Base-by-base conservation (phyloP, 345 rosid genomes). In the Eucalyptus coolabah region DNA sequence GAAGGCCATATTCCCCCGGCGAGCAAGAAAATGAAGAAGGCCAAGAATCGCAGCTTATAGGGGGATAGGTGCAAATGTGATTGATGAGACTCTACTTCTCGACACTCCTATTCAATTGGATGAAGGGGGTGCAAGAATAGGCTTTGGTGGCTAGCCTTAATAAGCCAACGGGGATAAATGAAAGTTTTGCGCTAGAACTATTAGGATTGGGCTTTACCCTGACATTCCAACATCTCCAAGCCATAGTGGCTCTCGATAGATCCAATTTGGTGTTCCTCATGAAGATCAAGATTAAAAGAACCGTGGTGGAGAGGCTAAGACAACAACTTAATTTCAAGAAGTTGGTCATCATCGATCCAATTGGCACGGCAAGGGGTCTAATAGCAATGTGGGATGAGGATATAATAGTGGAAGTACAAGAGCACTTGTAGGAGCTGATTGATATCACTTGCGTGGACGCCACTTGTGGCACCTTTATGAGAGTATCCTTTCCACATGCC, bases 291-390 rank as follows among this genome's bases (percentile, higher is more conserved):
- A 59, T 1, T 59, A 59, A 59, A 59, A 60, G 2, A 60, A 26
- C n/a, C 1, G 2, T 28, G 30, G 0, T 60, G 16, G n/a, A 26
- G 14, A 60, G 67, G 67, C 0, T 60, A 0, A 26, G 0, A 60
- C 67, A 59, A 59, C 21, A 51, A 51, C 4, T 51, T 51, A 51
- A 51, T 51, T 51, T 18, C 56, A 51, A 51, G 56, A 51, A 51
- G 23, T 51, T 18, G 23, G 56, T 51, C 56, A 18, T 51, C 56
- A 51, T 51, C 0, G 23, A 51, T 51, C 9, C 9, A 51, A 51
- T 51, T 51, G 9, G 23, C 2, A 0, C 0, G 1, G 1, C 56
- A 51, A 51, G 4, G 2, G 23, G 1, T 51, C 56, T 51, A 51
- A 51, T 18, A 51, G 23, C 2, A 51, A 51, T 51, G 54, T 51